Percentiles rank a stretch among this genome's conserved stretches.
Evolutionary conservation across 345 rosid species (phyloP).

Genomic region (Mangifera indica): DNA sequence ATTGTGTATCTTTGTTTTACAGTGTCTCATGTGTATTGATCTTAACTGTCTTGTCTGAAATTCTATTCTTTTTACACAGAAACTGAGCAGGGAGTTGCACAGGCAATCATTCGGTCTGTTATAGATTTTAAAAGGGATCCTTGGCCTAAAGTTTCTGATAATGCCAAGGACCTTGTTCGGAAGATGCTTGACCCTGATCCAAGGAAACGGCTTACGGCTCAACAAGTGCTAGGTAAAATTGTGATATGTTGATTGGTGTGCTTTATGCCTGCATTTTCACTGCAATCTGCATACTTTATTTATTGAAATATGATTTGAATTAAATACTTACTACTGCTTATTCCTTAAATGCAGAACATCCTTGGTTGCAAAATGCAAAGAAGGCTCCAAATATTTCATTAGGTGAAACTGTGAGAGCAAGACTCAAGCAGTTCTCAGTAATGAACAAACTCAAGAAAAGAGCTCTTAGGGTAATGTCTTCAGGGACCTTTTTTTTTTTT

Average conservation of each 20-base stretch:
- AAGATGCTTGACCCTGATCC: slow-evolving; percentile 97
- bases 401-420: slow-evolving; percentile 94
- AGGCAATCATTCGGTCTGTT: slow-evolving; percentile 76
- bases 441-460: slow-evolving; percentile 99
- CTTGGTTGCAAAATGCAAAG: slow-evolving; percentile 92
- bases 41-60: not conserved
- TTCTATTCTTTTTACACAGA: slow-evolving; percentile 44
- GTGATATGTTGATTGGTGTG: not conserved
- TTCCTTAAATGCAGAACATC: slow-evolving; percentile 61
- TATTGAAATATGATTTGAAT: not conserved
- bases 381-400: slow-evolving; percentile 90
- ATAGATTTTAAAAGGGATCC: slow-evolving; percentile 94
- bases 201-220: slow-evolving; percentile 81
- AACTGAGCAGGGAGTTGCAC: slow-evolving; percentile 98
- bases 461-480: slow-evolving; percentile 78
- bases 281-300: not conserved
- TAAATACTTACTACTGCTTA: slow-evolving; percentile 12
- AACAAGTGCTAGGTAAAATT: slow-evolving; percentile 81
- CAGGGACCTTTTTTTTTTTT: not conserved
- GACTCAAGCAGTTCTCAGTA: slow-evolving; percentile 90
- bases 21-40: not conserved
- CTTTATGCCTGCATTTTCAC: not conserved
- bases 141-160: slow-evolving; percentile 94
- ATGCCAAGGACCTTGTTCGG: slow-evolving; percentile 84
- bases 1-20: not conserved